Base-by-base conservation (phyloP, 2,329 filamentous ascomycete genomes). In the Arachnopeziza araneosa region DNA sequence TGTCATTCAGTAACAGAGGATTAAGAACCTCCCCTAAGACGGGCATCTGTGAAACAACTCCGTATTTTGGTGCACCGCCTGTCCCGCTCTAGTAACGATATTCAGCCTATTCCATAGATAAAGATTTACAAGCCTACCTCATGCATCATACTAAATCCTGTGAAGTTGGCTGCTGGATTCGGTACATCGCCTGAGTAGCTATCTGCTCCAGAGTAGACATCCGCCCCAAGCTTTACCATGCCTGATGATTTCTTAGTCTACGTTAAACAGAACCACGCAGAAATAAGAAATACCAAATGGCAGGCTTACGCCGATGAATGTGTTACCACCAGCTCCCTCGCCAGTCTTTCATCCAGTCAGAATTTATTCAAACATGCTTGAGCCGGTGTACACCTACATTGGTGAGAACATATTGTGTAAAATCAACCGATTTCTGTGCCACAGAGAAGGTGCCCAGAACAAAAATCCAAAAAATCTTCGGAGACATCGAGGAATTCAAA, bases 1-100 rank as follows among this genome's bases (percentile, higher is more conserved):
- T 78, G 23, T 84, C 77, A 23, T 79, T 82, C 30, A 83, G 74
- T 4, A 71, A 75, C 32, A 88, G 72, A 2, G 84, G 83, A 58
- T 87, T 80, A 9, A 63, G 64, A 50, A 85, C 71, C 17, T 69
- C 68, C 0, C 81, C 82, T 0, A 79, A 66, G 22, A 83, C 72
- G 0, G 83, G 84, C 36, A 44, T 44, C 17, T 44, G 36, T 14
- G 36, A 44, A 19, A 86, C 80, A 1, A 87, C 83, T 4, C 86
- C 86, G 59, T 89, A 89, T 0, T 89, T 89, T 1, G 86, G 85
- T 1, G 84, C 84, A 1, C 87, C 86, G 3, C 86, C 87, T 0
- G 86, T 90, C 6, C 85, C 85, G 62, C 80, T 83, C 36, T 44
- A 14, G 17, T 44, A 44, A 14, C 14, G 17, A 44, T 44, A 12